Evolutionary conservation across 2,329 filamentous ascomycete species (phyloP), one percentile per base, ranked within the genome.

Genomic region (Monilinia vaccinii-corymbosi): DNA sequence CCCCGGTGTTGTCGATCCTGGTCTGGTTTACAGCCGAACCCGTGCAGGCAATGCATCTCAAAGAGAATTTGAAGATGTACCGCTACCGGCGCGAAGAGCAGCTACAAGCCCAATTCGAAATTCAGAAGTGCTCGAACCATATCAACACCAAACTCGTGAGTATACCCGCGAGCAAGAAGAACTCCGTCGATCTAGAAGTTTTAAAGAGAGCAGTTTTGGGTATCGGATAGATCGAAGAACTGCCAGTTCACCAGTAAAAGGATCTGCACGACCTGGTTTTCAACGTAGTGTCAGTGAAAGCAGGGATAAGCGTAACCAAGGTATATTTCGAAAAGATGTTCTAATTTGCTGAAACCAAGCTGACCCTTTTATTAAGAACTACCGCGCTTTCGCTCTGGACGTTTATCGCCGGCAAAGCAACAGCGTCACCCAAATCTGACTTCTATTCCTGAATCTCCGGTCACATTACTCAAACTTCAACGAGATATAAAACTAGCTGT

Each of bases 401-500:
- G 70, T 53, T 56, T 65, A 42, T 83, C 82, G 5, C 81, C 83
- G 0, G 72, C 78, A 40, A 84, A 83, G 65, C 69, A 78, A 31
- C 71, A 74, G 5, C 72, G 69, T 50, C 73, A 79, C 0, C 78
- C 78, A 3, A 80, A 76, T 2, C 73, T 86, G 44, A 77, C 78
- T 25, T 83, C 83, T 1, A 86, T 86, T 34, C 82, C 82, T 0
- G 84, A 86, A 68, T 71, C 76, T 13, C 69, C 74, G 34, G 21
- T 61, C 2, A 61, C 63, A 47, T 73, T 76, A 55, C 76, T 77
- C 42, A 60, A 38, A 55, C 14, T 38, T 23, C 76, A 80, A 45
- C 79, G 81, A 1, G 79, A 83, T 46, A 81, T 86, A 8, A 83
- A 80, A 65, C 84, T 87, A 63, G 83, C 78, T 18, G 85, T 87